Base-by-base conservation (phyloP, 2,329 filamentous ascomycete species). In the Phialocephala subalpina region DNA sequence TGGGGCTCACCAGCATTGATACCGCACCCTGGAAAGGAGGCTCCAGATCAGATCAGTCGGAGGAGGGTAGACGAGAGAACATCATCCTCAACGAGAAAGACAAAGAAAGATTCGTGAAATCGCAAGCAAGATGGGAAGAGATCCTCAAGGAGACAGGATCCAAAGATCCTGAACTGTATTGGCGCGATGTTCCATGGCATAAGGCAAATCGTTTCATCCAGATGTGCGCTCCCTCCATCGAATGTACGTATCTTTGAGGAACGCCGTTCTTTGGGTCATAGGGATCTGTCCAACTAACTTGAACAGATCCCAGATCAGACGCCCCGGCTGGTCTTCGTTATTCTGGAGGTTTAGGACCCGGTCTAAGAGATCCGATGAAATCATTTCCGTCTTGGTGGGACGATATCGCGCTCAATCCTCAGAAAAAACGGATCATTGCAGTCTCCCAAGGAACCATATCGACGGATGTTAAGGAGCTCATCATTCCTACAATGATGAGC, bases 361-460 rank as follows among this genome's bases (percentile, higher is more conserved):
- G 76, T 40, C 66, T 72, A 1, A 16, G 77, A 62, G 71, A 76
- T 33, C 55, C 71, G 0, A 60, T 59, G 20, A 70, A 77, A 2
- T 62, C 57, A 1, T 77, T 75, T 45, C 84, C 84, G 0, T 27
- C 69, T 8, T 86, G 82, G 80, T 86, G 82, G 82, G 62, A 75
- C 1, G 78, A 81, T 2, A 75, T 86, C 14, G 69, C 77, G 9
- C 61, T 72, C 29, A 78, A 80, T 53, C 72, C 77, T 27, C 80
- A 79, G 61, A 80, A 78, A 58, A 77, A 77, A 63, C 75, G 75
- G 20, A 73, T 80, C 16, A 69, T 80, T 7, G 72, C 76, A 38
- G 77, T 80, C 8, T 78, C 73, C 18, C 78, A 79, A 63, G 79
- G 79, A 1, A 79, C 78, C 3, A 64, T 78, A 0, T 71, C 70